Percentiles rank a stretch among this genome's conserved stretches.
These are phyloP conservation scores for Camelina sativa DNA, from an alignment of 345 rosid species.

Conservation along the genomic window DNA sequence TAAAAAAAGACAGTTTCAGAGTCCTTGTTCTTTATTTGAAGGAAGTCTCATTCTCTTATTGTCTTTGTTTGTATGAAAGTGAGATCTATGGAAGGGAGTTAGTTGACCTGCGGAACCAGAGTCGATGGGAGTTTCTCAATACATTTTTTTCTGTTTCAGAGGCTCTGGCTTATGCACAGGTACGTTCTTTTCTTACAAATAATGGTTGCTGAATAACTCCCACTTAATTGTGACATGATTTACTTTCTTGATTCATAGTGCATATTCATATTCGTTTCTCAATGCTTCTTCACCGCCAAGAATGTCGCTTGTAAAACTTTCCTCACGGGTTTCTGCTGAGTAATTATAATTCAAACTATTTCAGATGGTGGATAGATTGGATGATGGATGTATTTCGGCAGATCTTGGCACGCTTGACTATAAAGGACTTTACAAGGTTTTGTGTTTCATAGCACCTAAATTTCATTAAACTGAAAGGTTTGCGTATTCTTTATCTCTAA, in stretches of 20 bases:
- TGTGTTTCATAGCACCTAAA: conserved; percentile 31
- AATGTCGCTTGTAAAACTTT: background rate
- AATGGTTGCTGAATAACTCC: background rate
- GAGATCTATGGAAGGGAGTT: conserved; percentile 96
- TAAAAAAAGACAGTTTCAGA: background rate
- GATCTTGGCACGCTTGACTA: conserved; percentile 83
- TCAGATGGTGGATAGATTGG: conserved; percentile 94
- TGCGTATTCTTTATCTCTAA: conserved; percentile 28
- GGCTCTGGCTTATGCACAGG: conserved; percentile 96
- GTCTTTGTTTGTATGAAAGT: conserved; percentile 61
- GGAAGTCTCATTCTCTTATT: conserved; percentile 46
- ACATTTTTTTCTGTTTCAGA: conserved; percentile 96
- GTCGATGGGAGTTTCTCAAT: conserved; percentile 91
- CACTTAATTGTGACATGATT: background rate
- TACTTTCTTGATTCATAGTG: background rate
- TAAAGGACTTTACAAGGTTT: conserved; percentile 90
- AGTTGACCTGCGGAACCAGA: conserved; percentile 89
- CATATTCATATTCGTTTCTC: background rate
- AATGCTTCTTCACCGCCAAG: conserved; percentile 9
- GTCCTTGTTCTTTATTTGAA: conserved; percentile 15
- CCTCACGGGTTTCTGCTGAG: conserved; percentile 6
- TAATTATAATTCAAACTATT: conserved; percentile 20
- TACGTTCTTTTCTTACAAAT: conserved; percentile 27
- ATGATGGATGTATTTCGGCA: conserved; percentile 77
- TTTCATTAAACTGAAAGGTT: conserved; percentile 19